Evolutionary conservation across 192 early-diverging fungal species (phyloP).

Genomic region (Oehlia diaphana): DNA sequence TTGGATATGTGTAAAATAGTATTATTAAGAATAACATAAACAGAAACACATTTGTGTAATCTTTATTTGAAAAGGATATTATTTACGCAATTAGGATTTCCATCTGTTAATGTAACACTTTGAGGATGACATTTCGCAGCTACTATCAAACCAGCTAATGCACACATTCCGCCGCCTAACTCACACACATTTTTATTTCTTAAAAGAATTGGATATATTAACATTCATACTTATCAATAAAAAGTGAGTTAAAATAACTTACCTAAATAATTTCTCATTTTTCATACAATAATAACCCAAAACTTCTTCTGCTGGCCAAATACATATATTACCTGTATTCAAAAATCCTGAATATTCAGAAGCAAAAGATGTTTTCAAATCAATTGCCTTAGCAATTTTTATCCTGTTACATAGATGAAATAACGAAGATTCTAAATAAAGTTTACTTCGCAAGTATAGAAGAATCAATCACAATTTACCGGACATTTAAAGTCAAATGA

Average conservation of each 20-base stretch:
- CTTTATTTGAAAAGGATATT: constrained; percentile 18
- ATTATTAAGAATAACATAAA: background rate
- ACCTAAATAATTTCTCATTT: constrained; percentile 9
- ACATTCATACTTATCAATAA: background rate
- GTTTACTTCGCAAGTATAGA: background rate
- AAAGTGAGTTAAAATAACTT: background rate
- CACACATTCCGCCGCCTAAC: constrained; percentile 13
- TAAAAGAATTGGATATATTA: background rate
- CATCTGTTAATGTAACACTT: constrained; percentile 4
- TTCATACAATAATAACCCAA: constrained; percentile 13
- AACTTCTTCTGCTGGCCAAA: constrained; percentile 16
- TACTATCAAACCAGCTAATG: constrained; percentile 2
- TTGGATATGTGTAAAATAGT: constrained; percentile 6
- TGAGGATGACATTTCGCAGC: constrained; percentile 6
- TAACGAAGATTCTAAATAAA: background rate
- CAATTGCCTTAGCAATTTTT: background rate
- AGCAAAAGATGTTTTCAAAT: background rate
- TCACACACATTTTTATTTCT: constrained; percentile 10
- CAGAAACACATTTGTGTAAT: background rate
- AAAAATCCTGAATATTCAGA: constrained; percentile 13
- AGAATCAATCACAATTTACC: background rate
- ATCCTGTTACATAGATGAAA: background rate
- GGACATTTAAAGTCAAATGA: background rate
- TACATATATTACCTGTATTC: constrained; percentile 7
- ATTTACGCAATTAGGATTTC: background rate